Conservation (phyloP, 306 rosid genomes). For the Canavalia gladiata region DNA sequence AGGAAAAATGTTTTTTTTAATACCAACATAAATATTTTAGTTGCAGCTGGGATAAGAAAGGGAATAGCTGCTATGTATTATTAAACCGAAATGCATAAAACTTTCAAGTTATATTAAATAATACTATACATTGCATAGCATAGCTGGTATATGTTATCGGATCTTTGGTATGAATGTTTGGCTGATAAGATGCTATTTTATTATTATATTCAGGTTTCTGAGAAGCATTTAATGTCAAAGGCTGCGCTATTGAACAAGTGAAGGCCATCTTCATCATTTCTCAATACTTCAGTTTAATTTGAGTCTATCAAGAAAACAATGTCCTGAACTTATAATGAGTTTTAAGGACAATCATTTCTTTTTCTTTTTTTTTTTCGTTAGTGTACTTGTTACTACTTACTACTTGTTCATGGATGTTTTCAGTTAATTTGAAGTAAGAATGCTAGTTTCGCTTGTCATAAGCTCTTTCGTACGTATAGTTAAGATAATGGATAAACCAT, state of each 20-base stretch:
- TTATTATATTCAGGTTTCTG: conserved; percentile 65
- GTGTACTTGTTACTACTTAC: conserved; percentile 49
- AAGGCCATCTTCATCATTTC: conserved; percentile 44
- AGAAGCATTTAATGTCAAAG: conserved; percentile 77
- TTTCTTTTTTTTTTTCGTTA: conserved; percentile 9
- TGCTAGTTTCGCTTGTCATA: conserved; percentile 45
- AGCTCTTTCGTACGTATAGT: too few relatives aligned
- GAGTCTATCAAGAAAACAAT: conserved; percentile 48
- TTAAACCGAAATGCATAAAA: too few relatives aligned
- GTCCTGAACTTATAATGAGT: conserved; percentile 51
- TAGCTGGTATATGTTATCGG: neutral
- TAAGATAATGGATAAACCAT: neutral
- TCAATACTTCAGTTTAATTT: conserved; percentile 49
- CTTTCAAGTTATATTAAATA: neutral
- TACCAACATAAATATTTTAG: too few relatives aligned
- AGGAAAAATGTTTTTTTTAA: neutral
- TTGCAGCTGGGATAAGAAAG: neutral
- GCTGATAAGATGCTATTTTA: neutral
- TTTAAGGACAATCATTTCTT: conserved; percentile 52
- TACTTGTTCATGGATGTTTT: conserved; percentile 47
- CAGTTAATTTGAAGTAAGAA: conserved; percentile 51
- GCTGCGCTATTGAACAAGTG: conserved; percentile 78
- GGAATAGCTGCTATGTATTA: too few relatives aligned
- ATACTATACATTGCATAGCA: neutral
- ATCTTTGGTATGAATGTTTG: neutral